These are phyloP conservation scores for Rhododendron henanense DNA, from an alignment of 148 eudicot species.

Conservation along the genomic window DNA sequence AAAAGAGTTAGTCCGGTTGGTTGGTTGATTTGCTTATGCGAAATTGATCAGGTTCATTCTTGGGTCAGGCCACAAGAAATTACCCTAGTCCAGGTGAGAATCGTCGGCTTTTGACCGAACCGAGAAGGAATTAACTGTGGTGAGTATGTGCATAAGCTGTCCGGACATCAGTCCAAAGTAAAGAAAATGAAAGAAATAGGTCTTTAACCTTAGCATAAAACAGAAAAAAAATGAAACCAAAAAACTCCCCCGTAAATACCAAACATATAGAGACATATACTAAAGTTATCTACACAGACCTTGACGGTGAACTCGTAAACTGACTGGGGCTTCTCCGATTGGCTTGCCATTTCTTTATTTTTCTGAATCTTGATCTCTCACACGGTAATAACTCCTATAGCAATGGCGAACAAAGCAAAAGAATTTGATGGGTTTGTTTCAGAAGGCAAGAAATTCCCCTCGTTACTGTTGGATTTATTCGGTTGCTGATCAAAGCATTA, in stretches of 20 bases:
- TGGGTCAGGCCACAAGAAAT: no score
- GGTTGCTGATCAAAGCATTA: neutral
- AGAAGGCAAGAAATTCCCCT: neutral
- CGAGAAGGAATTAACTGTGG: neutral
- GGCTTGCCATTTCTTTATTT: slow-evolving; percentile 26
- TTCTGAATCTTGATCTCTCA: slow-evolving; percentile 9
- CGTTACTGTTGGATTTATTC: neutral
- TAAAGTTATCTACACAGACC: slow-evolving; percentile 13
- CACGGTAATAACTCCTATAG: neutral
- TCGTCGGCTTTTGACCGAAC: neutral
- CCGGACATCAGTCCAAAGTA: neutral
- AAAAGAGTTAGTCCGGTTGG: no score
- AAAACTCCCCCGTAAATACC: neutral
- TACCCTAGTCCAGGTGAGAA: neutral
- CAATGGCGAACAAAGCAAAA: neutral
- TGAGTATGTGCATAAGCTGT: no score
- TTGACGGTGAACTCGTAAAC: slow-evolving; percentile 48
- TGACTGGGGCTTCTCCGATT: slow-evolving; percentile 29
- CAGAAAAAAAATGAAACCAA: neutral
- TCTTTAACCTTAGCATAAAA: neutral
- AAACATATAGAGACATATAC: neutral
- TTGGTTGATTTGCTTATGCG: no score
- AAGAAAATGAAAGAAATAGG: neutral
- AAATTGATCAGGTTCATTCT: no score
- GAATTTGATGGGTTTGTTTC: neutral